phyloP scores from a whole-genome alignment of 768 basidiomycete species.

The Pisolithus tinctorius region DNA sequence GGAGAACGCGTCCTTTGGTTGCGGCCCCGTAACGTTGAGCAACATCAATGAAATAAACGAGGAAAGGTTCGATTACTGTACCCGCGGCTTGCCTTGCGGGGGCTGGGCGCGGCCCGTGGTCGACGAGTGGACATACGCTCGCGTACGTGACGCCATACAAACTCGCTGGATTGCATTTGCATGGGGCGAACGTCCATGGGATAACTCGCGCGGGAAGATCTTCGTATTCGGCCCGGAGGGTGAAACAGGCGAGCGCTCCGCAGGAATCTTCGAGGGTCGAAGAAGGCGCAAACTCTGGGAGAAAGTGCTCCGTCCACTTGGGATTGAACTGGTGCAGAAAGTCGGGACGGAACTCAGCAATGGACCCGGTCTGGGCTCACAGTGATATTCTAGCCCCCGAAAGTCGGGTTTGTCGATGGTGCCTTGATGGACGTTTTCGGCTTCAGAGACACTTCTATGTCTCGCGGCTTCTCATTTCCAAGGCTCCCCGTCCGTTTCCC shows the following conservation, averaged over 20 bases:
- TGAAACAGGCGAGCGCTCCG: conserved; percentile 67
- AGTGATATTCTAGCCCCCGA: conserved; percentile 8
- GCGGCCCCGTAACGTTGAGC: conserved; percentile 15
- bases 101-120: conserved; percentile 55
- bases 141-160: conserved; percentile 67
- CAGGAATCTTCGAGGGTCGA: conserved; percentile 58
- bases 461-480: too few species aligned
- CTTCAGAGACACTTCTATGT: not conserved
- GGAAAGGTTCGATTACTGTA: conserved; percentile 13
- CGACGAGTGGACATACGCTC: conserved; percentile 58
- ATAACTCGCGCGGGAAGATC: conserved; percentile 46
- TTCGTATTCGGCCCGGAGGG: conserved; percentile 82
- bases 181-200: conserved; percentile 68
- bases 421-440: not conserved
- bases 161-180: conserved; percentile 72
- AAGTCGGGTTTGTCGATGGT: not conserved
- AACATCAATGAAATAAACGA: conserved; percentile 23
- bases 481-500: too few species aligned
- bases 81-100: conserved; percentile 16
- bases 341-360: conserved; percentile 68
- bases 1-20: conserved; percentile 14
- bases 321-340: conserved; percentile 62
- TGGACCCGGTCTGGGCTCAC: conserved; percentile 40
- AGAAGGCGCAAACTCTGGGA: conserved; percentile 56
- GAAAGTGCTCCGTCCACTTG: conserved; percentile 61